phyloP scores from a whole-genome alignment of 805 yeast species.

The Candida coquimbonensis region DNA sequence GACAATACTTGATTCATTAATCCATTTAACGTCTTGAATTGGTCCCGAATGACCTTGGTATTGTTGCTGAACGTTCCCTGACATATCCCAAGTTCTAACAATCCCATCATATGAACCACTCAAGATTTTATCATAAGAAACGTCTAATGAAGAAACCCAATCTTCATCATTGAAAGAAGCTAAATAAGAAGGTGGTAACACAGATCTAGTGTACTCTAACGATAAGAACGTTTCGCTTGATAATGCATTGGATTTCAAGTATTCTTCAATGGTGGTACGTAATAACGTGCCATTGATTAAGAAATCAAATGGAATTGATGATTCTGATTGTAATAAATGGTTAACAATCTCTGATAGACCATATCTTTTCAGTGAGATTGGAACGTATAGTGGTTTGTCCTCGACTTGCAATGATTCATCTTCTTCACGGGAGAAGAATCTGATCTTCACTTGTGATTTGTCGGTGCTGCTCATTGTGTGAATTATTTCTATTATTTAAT shows the following conservation, averaged over 20 bases:
- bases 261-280: constrained; percentile 73
- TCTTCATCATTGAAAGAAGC: constrained; percentile 89
- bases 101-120: constrained; percentile 94
- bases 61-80: constrained; percentile 76
- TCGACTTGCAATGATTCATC: constrained; percentile 68
- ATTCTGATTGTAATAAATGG: constrained; percentile 59
- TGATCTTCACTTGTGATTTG: constrained; percentile 69
- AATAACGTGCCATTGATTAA: constrained; percentile 78
- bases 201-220: constrained; percentile 86
- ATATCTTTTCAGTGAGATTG: constrained; percentile 76
- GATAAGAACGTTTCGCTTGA: constrained; percentile 75
- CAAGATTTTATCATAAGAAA: constrained; percentile 45
- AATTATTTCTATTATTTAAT: too few relatives aligned
- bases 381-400: constrained; percentile 83
- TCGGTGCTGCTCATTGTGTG: constrained; percentile 16
- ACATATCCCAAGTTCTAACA: constrained; percentile 78
- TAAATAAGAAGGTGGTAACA: constrained; percentile 87
- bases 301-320: constrained; percentile 87
- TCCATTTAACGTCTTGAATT: constrained; percentile 75
- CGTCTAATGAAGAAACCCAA: constrained; percentile 76
- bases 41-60: constrained; percentile 86
- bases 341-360: constrained; percentile 95
- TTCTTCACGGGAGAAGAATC: constrained; percentile 80
- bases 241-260: constrained; percentile 66
- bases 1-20: constrained; percentile 66